A percentile compares a stretch with the other conserved stretches of the same genome.
These are phyloP conservation scores for Penicillium parvum DNA, from an alignment of 495 filamentous ascomycete species.

Conservation along the genomic window DNA sequence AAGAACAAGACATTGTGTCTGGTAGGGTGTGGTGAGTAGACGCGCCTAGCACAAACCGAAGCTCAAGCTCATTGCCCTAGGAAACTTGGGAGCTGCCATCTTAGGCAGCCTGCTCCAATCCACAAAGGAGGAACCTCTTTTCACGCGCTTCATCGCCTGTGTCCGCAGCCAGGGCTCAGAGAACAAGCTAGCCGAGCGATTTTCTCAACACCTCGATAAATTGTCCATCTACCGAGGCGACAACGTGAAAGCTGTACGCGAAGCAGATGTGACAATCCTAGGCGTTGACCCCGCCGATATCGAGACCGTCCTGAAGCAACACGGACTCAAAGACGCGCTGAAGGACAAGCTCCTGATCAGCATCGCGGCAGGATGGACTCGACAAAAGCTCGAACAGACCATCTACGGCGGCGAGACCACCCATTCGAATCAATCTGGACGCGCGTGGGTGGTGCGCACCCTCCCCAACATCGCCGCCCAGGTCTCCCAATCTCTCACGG, in stretches of 20 bases:
- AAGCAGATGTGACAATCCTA: conserved; percentile 28
- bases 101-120: conserved; percentile 26
- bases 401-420: conserved; percentile 25
- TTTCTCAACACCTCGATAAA: conserved; percentile 13
- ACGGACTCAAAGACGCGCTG: conserved; percentile 22
- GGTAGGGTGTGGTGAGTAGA: conserved; percentile 33
- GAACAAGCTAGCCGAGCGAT: conserved; percentile 11
- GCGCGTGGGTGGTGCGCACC: conserved; percentile 31
- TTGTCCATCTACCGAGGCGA: conserved; percentile 13
- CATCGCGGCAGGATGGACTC: conserved; percentile 40
- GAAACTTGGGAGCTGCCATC: conserved; percentile 37
- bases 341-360: conserved; percentile 35
- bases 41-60: not conserved
- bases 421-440: conserved; percentile 2
- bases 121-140: conserved; percentile 12
- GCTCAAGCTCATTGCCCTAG: conserved; percentile 10
- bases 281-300: conserved; percentile 32
- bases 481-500: conserved; percentile 35
- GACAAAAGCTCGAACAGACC: conserved; percentile 24
- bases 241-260: conserved; percentile 20
- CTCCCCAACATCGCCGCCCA: conserved; percentile 39
- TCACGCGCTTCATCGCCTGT: conserved; percentile 30
- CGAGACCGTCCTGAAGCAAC: conserved; percentile 19
- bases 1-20: conserved; percentile 29
- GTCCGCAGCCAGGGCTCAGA: conserved; percentile 26